Conservation (phyloP, 73 alveolate species). For the Tetrahymena borealis region DNA sequence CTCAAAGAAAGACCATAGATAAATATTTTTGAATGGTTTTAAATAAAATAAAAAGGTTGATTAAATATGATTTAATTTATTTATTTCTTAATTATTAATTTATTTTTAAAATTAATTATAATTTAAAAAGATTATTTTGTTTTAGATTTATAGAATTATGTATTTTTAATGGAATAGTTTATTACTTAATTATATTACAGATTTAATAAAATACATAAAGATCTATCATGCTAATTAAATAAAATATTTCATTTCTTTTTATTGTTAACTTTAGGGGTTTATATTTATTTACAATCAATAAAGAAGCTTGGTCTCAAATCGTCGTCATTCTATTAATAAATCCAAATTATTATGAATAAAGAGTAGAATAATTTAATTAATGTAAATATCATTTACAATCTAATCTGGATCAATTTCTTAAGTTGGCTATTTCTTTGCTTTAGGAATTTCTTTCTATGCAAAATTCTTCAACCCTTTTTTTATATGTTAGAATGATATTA, state of each 20-base stretch:
- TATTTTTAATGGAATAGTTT: too few relatives aligned
- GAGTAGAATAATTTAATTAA: neutral
- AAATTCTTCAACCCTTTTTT: neutral
- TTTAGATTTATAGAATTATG: too few relatives aligned
- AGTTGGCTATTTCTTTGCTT: neutral
- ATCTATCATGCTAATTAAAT: too few relatives aligned
- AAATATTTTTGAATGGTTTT: too few relatives aligned
- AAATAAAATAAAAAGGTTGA: too few relatives aligned
- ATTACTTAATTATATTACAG: too few relatives aligned
- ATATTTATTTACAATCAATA: neutral
- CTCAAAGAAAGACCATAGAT: neutral
- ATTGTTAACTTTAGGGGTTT: neutral
- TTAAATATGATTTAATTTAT: too few relatives aligned
- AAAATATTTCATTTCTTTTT: neutral
- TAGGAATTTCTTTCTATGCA: neutral
- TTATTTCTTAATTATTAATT: too few relatives aligned
- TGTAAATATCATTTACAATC: neutral
- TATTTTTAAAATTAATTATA: too few relatives aligned
- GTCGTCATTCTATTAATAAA: neutral
- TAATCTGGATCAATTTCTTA: neutral
- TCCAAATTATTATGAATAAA: too few relatives aligned
- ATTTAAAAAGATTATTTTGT: too few relatives aligned
- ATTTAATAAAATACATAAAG: too few relatives aligned
- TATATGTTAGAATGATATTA: neutral
- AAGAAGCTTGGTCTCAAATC: conserved; percentile 1